phyloP scores from a whole-genome alignment of 805 yeast species.

The Cyberlindnera misumaiensis region DNA sequence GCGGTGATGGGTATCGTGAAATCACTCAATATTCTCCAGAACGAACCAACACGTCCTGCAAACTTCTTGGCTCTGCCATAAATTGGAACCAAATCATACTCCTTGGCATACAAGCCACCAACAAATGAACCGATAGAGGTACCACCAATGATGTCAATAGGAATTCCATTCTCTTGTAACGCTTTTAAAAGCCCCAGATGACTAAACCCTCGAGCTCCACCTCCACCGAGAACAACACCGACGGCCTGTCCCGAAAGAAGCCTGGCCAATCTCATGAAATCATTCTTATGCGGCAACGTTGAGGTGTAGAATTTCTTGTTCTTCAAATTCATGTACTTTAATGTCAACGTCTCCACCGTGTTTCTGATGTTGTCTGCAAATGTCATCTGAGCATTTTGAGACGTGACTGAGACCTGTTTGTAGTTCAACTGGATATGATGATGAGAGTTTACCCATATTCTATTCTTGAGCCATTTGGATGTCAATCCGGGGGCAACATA shows the following conservation, averaged over 20 bases:
- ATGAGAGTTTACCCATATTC: slow-evolving; percentile 90
- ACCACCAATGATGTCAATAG: slow-evolving; percentile 91
- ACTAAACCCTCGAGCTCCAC: slow-evolving; percentile 93
- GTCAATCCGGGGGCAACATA: slow-evolving; percentile 83
- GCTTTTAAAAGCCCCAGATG: slow-evolving; percentile 92
- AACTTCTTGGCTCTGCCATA: slow-evolving; percentile 87
- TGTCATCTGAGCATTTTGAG: slow-evolving; percentile 13
- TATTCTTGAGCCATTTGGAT: slow-evolving; percentile 70
- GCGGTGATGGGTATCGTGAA: slow-evolving; percentile 91
- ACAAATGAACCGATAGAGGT: slow-evolving; percentile 95
- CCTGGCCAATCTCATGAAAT: slow-evolving; percentile 84
- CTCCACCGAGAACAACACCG: slow-evolving; percentile 94
- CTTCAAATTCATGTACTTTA: slow-evolving; percentile 20
- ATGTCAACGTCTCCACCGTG: slow-evolving; percentile 31
- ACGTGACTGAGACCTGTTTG: slow-evolving; percentile 7
- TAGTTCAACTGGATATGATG: slow-evolving; percentile 78
- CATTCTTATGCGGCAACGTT: slow-evolving; percentile 62
- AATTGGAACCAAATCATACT: slow-evolving; percentile 84
- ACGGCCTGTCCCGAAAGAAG: slow-evolving; percentile 88
- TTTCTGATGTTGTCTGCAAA: slow-evolving; percentile 24
- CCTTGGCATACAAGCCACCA: slow-evolving; percentile 92
- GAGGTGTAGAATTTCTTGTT: slow-evolving; percentile 20
- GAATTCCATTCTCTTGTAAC: slow-evolving; percentile 85
- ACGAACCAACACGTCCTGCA: slow-evolving; percentile 69
- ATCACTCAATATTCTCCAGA: slow-evolving; percentile 82